Evolutionary conservation across 2,329 filamentous ascomycete genomes (phyloP).

Genomic region (Sphaceloma murrayae): DNA sequence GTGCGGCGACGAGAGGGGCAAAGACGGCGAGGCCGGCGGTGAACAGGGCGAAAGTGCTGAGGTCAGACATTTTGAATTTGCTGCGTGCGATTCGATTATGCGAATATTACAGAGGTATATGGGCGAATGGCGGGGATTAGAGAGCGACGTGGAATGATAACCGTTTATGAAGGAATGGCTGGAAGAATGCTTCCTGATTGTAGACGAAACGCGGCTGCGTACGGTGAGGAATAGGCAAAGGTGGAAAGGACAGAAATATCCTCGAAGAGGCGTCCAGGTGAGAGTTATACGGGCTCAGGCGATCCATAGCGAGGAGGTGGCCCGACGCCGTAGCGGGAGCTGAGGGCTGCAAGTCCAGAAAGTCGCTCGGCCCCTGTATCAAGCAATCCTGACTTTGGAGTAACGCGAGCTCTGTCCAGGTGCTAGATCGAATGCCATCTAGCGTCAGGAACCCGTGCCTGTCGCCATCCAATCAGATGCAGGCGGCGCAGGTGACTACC

Average conservation of each 20-base stretch:
- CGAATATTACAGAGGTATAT: slow-evolving; percentile 6
- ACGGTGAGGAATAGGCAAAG: background rate
- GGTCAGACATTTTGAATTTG: slow-evolving; percentile 23
- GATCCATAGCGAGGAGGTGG: no score
- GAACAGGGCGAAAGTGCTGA: slow-evolving; percentile 41
- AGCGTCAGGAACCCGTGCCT: slow-evolving; percentile 14
- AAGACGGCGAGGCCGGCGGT: slow-evolving; percentile 44
- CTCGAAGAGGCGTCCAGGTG: slow-evolving; percentile 2
- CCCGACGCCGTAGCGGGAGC: no score
- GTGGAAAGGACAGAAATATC: background rate
- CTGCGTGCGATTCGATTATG: slow-evolving; percentile 5
- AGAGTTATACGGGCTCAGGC: slow-evolving; percentile 13
- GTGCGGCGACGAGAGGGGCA: slow-evolving; percentile 41
- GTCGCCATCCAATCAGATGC: no score
- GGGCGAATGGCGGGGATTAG: slow-evolving; percentile 1
- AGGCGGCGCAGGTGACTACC: no score
- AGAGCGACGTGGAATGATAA: slow-evolving; percentile 11
- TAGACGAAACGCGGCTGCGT: background rate
- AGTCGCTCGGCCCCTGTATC: slow-evolving; percentile 7
- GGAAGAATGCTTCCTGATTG: slow-evolving; percentile 8
- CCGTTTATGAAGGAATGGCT: slow-evolving; percentile 15
- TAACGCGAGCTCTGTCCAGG: background rate
- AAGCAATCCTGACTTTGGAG: slow-evolving; percentile 7
- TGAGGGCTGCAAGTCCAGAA: no score
- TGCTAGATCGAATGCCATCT: background rate